These are phyloP conservation scores for Geotrichum phurueaensis DNA, from an alignment of 1,139 yeast species.

Conservation along the genomic window DNA sequence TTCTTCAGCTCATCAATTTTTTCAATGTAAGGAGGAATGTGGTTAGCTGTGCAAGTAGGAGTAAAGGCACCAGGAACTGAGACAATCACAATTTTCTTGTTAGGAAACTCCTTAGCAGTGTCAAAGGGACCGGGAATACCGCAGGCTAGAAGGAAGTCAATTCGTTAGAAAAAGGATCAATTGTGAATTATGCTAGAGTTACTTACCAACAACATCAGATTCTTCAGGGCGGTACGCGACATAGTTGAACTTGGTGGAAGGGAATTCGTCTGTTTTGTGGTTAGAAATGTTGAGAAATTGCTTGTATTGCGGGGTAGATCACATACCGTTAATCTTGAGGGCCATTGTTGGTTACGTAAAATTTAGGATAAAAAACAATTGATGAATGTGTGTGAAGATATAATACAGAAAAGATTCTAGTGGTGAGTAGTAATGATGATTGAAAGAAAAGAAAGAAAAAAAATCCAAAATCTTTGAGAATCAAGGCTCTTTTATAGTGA, in stretches of 20 bases:
- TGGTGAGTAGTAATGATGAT: background rate
- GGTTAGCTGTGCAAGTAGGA: slow-evolving; percentile 77
- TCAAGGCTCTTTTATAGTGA: background rate
- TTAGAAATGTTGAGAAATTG: background rate
- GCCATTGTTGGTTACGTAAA: slow-evolving; percentile 6
- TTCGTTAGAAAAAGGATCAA: slow-evolving; percentile 48
- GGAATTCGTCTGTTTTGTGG: slow-evolving; percentile 35
- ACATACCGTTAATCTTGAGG: slow-evolving; percentile 22
- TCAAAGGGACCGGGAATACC: slow-evolving; percentile 49
- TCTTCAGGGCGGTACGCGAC: slow-evolving; percentile 48
- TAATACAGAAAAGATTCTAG: background rate
- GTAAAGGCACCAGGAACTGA: slow-evolving; percentile 91
- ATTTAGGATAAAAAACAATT: background rate
- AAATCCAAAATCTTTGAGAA: background rate
- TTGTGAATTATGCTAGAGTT: slow-evolving; percentile 30
- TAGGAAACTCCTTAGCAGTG: slow-evolving; percentile 44
- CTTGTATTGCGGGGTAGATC: background rate
- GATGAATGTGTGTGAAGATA: background rate
- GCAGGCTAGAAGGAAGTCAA: slow-evolving; percentile 35
- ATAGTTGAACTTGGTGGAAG: slow-evolving; percentile 51
- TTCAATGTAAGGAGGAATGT: slow-evolving; percentile 67
- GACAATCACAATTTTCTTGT: slow-evolving; percentile 59
- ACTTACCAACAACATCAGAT: slow-evolving; percentile 41
- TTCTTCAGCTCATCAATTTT: slow-evolving; percentile 49
- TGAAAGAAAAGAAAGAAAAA: background rate